Conservation (phyloP, 2,329 filamentous ascomycete species). For the Paecilomyces sp. region DNA sequence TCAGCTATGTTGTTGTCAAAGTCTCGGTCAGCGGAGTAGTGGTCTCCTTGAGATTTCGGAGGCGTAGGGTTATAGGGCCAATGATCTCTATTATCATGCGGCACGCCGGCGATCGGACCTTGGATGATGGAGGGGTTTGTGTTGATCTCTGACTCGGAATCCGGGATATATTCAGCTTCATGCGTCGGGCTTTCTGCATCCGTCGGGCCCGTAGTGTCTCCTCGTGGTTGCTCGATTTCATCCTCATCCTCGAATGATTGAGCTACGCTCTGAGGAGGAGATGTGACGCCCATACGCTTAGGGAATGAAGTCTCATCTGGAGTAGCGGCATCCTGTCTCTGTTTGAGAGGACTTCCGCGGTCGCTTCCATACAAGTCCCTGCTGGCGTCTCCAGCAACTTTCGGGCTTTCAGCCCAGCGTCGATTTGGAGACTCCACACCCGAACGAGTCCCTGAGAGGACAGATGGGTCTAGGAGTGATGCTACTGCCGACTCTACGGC, state of each 20-base stretch:
- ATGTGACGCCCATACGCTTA: constrained; percentile 36
- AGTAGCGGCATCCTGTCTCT: constrained; percentile 29
- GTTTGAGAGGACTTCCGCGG: constrained; percentile 41
- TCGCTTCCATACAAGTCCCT: constrained; percentile 16
- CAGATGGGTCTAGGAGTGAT: constrained; percentile 78
- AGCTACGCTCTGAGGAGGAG: constrained; percentile 49
- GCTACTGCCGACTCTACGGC: constrained; percentile 86
- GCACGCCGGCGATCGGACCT: constrained; percentile 57
- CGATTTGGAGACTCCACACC: constrained; percentile 34
- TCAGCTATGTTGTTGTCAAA: constrained; percentile 3
- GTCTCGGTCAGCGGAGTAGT: constrained; percentile 10
- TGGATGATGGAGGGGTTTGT: constrained; percentile 82
- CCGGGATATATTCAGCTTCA: constrained; percentile 62
- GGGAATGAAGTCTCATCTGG: constrained; percentile 32
- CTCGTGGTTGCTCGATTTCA: constrained; percentile 41
- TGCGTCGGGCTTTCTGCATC: constrained; percentile 64
- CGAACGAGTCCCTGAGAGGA: constrained; percentile 49
- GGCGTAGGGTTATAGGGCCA: constrained; percentile 54
- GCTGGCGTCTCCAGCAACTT: constrained; percentile 10
- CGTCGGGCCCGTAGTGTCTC: constrained; percentile 65
- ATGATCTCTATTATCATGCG: constrained; percentile 42
- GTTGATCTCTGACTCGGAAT: constrained; percentile 55
- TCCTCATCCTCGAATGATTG: constrained; percentile 35
- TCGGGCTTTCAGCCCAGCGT: constrained; percentile 21
- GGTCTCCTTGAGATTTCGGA: constrained; percentile 36